Conservation (phyloP, 768 basidiomycete species). For the Chalciporus pseudorubinellus region DNA sequence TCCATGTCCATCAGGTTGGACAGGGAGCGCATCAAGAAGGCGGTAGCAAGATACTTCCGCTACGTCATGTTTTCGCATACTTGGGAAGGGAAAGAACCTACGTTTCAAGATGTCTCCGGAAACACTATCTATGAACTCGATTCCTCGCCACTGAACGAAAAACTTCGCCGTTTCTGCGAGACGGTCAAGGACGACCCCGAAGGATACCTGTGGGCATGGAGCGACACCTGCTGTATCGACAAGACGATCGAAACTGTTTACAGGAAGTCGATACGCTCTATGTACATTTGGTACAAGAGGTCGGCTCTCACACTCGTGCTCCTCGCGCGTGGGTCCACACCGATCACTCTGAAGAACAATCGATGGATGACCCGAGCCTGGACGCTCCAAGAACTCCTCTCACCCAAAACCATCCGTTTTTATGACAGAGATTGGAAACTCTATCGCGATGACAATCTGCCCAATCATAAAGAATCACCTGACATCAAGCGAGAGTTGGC, state of each 20-base stretch:
- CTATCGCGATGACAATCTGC: neutral
- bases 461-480: constrained; percentile 7
- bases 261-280: constrained; percentile 5
- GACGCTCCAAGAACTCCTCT: constrained; percentile 13
- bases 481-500: neutral
- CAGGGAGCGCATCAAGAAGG: neutral
- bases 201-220: constrained; percentile 10
- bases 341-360: constrained; percentile 2
- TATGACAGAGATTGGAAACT: constrained; percentile 4
- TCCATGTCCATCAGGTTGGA: neutral
- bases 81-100: constrained; percentile 12
- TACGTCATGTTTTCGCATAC: constrained; percentile 17
- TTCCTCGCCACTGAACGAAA: neutral
- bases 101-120: constrained; percentile 1
- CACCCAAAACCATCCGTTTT: constrained; percentile 10
- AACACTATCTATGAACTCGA: neutral
- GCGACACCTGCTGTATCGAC: no score
- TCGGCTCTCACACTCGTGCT: no score
- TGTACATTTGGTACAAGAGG: constrained; percentile 10
- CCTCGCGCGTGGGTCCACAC: constrained; percentile 8
- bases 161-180: constrained; percentile 6
- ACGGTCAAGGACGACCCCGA: neutral
- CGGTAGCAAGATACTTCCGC: constrained; percentile 4
- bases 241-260: constrained; percentile 6
- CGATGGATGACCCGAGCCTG: constrained; percentile 11